Evolutionary conservation across 2,329 filamentous ascomycete genomes (phyloP).

Genomic region (Herpotrichia juniperi): DNA sequence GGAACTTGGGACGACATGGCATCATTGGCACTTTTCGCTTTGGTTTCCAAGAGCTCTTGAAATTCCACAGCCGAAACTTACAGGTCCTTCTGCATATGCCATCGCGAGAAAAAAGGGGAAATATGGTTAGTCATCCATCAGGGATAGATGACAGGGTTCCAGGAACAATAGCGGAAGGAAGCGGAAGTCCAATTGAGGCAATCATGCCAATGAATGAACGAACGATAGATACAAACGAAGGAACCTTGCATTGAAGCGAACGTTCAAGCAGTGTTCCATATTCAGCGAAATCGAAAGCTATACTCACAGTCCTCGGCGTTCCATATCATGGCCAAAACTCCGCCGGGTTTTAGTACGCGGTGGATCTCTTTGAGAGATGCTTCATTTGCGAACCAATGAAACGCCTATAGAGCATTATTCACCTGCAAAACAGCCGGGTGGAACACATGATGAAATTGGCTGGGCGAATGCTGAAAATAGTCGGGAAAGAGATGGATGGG

Average conservation of each 20-base stretch:
- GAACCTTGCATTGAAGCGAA: not conserved
- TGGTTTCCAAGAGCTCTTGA: too few relatives aligned
- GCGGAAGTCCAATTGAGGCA: not conserved
- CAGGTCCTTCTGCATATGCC: too few relatives aligned
- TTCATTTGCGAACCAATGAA: constrained; percentile 69
- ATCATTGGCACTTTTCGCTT: too few relatives aligned
- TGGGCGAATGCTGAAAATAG: too few relatives aligned
- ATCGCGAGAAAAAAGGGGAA: not conserved
- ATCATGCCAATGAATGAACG: not conserved
- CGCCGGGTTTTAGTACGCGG: constrained; percentile 66
- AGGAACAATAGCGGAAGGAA: not conserved
- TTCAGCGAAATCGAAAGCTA: not conserved
- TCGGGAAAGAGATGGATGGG: not conserved
- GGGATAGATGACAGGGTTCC: constrained; percentile 4
- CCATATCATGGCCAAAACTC: constrained; percentile 72
- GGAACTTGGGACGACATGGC: too few relatives aligned
- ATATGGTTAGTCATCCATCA: too few relatives aligned
- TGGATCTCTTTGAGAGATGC: constrained; percentile 70
- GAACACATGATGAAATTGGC: not conserved
- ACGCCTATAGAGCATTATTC: constrained; percentile 34
- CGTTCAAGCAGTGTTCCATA: not conserved
- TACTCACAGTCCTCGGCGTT: constrained; percentile 73
- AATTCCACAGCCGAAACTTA: too few relatives aligned
- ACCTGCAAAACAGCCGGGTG: not conserved
- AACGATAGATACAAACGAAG: not conserved